A percentile compares a stretch with the other conserved stretches of the same genome.
Conservation (phyloP, 441 rosid species). For the Jatropha podagrica region DNA sequence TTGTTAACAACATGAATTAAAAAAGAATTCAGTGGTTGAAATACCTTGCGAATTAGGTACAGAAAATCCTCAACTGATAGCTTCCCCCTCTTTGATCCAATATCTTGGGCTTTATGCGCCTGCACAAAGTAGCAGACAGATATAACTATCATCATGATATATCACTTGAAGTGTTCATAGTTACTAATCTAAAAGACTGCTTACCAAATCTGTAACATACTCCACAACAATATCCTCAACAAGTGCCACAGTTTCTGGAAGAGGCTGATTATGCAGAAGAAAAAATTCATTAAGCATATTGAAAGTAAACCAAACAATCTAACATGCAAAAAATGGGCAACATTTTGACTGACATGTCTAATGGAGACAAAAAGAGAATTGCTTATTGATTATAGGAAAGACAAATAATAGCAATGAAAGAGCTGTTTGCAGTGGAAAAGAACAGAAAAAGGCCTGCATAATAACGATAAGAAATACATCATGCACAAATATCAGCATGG, state of each 20-base stretch:
- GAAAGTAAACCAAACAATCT: slow-evolving; percentile 5
- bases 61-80: slow-evolving; percentile 80
- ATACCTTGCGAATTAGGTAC: slow-evolving; percentile 79
- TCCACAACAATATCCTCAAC: slow-evolving; percentile 94
- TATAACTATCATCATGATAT: not conserved
- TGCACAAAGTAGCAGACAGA: slow-evolving; percentile 18
- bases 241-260: slow-evolving; percentile 89
- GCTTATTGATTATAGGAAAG: not conserved
- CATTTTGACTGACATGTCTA: not conserved
- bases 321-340: not conserved
- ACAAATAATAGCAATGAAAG: not conserved
- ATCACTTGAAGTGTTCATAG: slow-evolving; percentile 7
- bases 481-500: too few species aligned
- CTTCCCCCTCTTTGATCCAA: slow-evolving; percentile 83
- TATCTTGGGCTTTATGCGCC: slow-evolving; percentile 92
- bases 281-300: not conserved
- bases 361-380: not conserved
- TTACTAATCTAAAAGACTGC: slow-evolving; percentile 15
- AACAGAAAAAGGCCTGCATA: too few species aligned
- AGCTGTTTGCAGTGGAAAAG: not conserved
- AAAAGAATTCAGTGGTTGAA: not conserved
- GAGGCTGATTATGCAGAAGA: slow-evolving; percentile 53
- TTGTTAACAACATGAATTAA: not conserved
- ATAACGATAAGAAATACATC: too few species aligned
- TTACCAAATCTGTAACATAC: slow-evolving; percentile 84